Base-by-base conservation (phyloP, 2,329 filamentous ascomycete genomes). In the Aureobasidium pullulans region DNA sequence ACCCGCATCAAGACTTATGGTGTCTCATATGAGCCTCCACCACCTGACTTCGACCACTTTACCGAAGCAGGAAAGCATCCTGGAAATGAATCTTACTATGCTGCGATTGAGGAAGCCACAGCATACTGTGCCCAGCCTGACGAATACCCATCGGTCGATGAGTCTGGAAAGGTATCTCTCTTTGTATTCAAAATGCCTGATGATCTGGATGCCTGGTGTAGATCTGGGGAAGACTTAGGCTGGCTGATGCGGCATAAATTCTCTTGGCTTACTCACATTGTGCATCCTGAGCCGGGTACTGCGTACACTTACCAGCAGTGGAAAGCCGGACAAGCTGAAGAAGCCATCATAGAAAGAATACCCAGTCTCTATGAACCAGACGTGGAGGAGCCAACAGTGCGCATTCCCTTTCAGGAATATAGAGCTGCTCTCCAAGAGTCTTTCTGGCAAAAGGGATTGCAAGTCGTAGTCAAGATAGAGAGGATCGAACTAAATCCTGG, bases 391-490 rank as follows among this genome's bases (percentile, higher is more conserved):
- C 6, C 16, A 32, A 53, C 49, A 53, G 49, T 28, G 49, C 36
- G 34, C 36, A 42, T 32, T 3, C 49, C 49, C 23, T 37, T 42
- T 42, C 1, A 53, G 37, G 23, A n/a, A 37, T 52, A 52, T 23
- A 40, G 10, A 11, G 48, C 39, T 15, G 37, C 28, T 42, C 49
- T 53, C 28, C 49, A 53, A 31, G 46, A 67, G 23, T 64, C 72
- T n/a, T 77, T 73, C 61, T 64, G 68, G 11, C 65, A 74, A 1
- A 67, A 68, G 4, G 77, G 78, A 2, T 64, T 86, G 11, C 84
- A 87, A 64, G 68, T 87, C 28, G 81, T 87, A 57, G 77, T 85
- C 23, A 84, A 85, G 65, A 73, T 87, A 64, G 76, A 80, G 1
- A 77, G 74, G 19, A 79, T 85, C 57, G 74, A 83, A 47, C 72